Evolutionary conservation across 176 grass and related monocot genomes (phyloP), one percentile per base, ranked within the genome.

Genomic region (Bolboschoenus planiculmis): DNA sequence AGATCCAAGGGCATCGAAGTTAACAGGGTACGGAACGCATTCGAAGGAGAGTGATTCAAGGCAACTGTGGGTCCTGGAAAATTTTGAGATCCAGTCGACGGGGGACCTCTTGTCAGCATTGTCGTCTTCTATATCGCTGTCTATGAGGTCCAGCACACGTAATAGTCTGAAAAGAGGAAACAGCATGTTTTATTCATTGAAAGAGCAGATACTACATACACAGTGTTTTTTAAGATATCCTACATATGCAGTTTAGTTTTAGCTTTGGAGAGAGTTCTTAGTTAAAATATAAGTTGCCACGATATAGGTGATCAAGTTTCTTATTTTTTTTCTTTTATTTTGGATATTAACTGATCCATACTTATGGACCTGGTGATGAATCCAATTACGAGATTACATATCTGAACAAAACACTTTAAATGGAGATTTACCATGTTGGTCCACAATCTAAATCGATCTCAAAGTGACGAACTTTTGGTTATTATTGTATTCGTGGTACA

Each of bases 1-100:
- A 7, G 91, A 91, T 88, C 93, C 89, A 1, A 97, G 80, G 15
- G 81, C 75, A 36, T 51, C 77, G 73, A 97, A 87, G 23, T 61
- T 81, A 24, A 97, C 91, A 9, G 57, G 66, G 18, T 55, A 78
- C 10, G 10, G 56, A 58, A 90, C 86, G 80, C 91, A 97, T 73
- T 97, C 93, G 71, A 97, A 97, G 26, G 84, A 91, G 54, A 97
- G 93, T 10, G 89, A 90, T 57, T 93, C 91, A 7, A 97, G 85
- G 71, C 63, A 58, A 53, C 80, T 93, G n/a, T 58, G 23, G 20
- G 85, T 88, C 33, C 67, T 84, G 47, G 89, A 85, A 85, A 97
- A 97, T 67, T 85, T 79, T 18, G 87, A 86, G 66, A 97, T 89
- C 93, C 93, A 97, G 83, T 97, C 91, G n/a, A 86, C 74, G 0